Evolutionary conservation across 1,284 basidiomycete genomes (phyloP).

Genomic region (Cutaneotrichosporon sp.): DNA sequence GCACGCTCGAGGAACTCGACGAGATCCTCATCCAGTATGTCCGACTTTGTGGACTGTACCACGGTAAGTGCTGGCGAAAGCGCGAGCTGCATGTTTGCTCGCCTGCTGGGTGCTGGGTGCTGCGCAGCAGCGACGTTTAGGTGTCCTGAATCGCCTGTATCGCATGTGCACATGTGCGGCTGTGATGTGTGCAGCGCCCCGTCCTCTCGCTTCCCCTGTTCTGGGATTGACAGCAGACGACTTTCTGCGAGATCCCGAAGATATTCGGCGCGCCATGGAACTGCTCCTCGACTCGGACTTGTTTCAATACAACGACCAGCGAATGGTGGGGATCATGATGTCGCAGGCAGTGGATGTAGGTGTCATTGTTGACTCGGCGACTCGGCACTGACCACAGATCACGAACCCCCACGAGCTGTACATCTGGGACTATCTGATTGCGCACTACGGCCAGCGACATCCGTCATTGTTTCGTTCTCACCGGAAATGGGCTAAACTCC

Average conservation of each 20-base stretch:
- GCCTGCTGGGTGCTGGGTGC: background rate
- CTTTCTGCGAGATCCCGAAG: conserved; percentile 74
- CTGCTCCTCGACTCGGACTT: conserved; percentile 76
- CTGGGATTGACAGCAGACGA: conserved; percentile 59
- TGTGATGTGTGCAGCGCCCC: background rate
- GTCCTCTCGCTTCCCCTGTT: background rate
- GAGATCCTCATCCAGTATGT: conserved; percentile 72
- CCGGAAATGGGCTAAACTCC: conserved; percentile 75
- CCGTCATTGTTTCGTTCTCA: conserved; percentile 70
- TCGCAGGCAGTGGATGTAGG: conserved; percentile 68
- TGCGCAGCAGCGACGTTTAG: background rate
- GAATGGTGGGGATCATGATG: conserved; percentile 74
- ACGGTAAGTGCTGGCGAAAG: conserved; percentile 61
- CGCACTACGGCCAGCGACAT: conserved; percentile 70
- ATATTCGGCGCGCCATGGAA: conserved; percentile 74
- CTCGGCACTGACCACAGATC: conserved; percentile 56
- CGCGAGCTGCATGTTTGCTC: background rate
- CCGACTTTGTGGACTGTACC: conserved; percentile 74
- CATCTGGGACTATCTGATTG: conserved; percentile 74
- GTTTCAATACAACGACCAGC: conserved; percentile 79
- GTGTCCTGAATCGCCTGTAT: too few relatives aligned
- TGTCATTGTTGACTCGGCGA: conserved; percentile 8
- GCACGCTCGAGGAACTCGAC: conserved; percentile 72
- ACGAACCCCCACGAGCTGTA: conserved; percentile 85
- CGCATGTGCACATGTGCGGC: background rate